Evolutionary conservation across 257 asterid genomes (phyloP).

Genomic region (Lantana camara): DNA sequence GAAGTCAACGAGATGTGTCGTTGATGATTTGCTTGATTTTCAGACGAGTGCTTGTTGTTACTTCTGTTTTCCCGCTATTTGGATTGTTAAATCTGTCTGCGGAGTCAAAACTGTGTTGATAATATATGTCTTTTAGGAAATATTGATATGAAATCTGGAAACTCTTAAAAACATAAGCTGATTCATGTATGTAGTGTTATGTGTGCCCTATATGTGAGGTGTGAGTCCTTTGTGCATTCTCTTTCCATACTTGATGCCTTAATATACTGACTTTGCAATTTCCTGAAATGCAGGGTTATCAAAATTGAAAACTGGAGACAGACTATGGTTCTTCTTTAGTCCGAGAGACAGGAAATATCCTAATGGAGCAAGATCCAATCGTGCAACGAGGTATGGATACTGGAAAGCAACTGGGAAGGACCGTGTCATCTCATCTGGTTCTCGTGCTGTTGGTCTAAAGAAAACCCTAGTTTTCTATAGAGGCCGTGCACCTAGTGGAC

Average conservation of each 20-base stretch:
- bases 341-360: constrained; percentile 93
- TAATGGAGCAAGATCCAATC: constrained; percentile 80
- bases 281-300: constrained; percentile 66
- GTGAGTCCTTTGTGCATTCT: neutral
- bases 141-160: neutral
- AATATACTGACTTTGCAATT: constrained; percentile 19
- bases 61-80: neutral
- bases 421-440: constrained; percentile 59
- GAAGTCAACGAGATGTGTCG: constrained; percentile 13
- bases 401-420: constrained; percentile 98
- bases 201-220: neutral
- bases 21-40: neutral
- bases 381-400: constrained; percentile 80
- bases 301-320: constrained; percentile 79
- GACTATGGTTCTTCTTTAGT: constrained; percentile 93
- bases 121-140: neutral
- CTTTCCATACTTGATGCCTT: neutral
- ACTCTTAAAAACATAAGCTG: constrained; percentile 1
- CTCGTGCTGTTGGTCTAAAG: constrained; percentile 80
- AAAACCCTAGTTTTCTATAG: constrained; percentile 85
- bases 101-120: neutral
- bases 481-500: constrained; percentile 91
- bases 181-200: neutral
- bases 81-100: neutral
- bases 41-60: neutral